Base-by-base conservation (phyloP, 1,139 yeast genomes). In the Taphrina betulina region DNA sequence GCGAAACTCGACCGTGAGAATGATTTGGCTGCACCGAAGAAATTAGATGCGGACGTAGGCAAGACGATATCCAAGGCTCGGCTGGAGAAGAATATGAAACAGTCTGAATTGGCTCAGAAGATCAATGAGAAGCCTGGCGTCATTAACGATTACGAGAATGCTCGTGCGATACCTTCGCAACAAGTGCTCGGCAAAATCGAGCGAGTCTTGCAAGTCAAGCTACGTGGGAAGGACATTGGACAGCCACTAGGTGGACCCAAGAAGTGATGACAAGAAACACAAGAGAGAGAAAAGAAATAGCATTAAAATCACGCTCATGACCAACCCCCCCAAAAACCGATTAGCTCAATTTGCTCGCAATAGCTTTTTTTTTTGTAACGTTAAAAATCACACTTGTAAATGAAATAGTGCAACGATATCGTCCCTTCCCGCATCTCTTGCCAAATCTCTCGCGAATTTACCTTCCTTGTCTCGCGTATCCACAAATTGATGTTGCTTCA, bases 221-320 rank as follows among this genome's bases (percentile, higher is more conserved):
- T 92, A 70, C 82, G 98, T 75, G 98, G 98, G 67, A 89, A 90
- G 77, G 85, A 83, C 73, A 86, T 92, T 66, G 98, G 98, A 62
- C 82, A 83, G 67, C 96, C 98, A 41, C 78, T 92, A 64, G 84
- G 83, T 64, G 84, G 80, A 54, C 82, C 83, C 72, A 84, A 85
- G 77, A 77, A 77, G 73, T 77, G 73, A 64, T 66, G 24, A 5
- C 2, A n/a, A n/a, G n/a, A n/a, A n/a, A n/a, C n/a, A n/a, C n/a
- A n/a, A n/a, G n/a, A 14, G 12, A 28, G 8, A 10, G 8, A 28
- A 10, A 2, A 10, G 31, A 28, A n/a, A 28, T 28, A n/a, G n/a
- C n/a, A n/a, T n/a, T 10, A 10, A 2, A 10, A 10, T 28, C 31
- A 28, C 31, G 31, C n/a, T 28, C 31, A 28, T 10, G 2, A n/a